Evolutionary conservation across 345 rosid species (phyloP), one percentile per base, ranked within the genome.

Genomic region (Ailanthus altissimus): DNA sequence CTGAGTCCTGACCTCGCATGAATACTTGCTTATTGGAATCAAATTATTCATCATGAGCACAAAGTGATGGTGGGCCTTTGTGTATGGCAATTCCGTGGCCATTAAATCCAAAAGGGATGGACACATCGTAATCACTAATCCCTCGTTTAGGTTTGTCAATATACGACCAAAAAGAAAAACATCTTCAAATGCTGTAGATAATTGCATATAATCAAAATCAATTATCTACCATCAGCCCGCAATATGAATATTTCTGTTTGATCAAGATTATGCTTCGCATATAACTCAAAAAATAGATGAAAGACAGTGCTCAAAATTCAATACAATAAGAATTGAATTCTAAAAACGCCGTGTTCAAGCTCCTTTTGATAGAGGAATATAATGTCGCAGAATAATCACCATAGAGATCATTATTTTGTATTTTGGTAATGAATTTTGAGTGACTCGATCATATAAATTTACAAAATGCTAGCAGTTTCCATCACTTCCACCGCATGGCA

Each of bases 11-110:
- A 12, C 58, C n/a, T 20, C n/a, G 58, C 23, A 16, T 36, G 42
- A 62, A 62, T 32, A 36, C 32, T 36, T 62, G 45, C 67, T 12
- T 16, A 25, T 16, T 16, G 67, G 67, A 62, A 32, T 6, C 45
- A 36, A 62, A 18, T 36, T 53, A 8, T 62, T 32, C 67, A 61
- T 61, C 65, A 23, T 28, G 65, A 61, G 42, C 65, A 61, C n/a
- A 36, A 7, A 7, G 7, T 51, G 57, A 0, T 1, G 15, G 26
- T 62, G 67, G 43, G 66, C 28, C 43, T 61, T 5, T 14, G 43
- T 15, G 20, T 0, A 61, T 18, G 15, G 58, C 58, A 15, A 14
- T 36, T 36, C 42, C 6, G 20, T 28, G 66, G 66, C 43, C 66
- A 61, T 28, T 6, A 3, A 14, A 32, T 15, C 66, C 66, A 0